A percentile compares a stretch with the other conserved stretches of the same genome.
Evolutionary conservation across 345 rosid species (phyloP).

Genomic region (Limnanthes douglasii): DNA sequence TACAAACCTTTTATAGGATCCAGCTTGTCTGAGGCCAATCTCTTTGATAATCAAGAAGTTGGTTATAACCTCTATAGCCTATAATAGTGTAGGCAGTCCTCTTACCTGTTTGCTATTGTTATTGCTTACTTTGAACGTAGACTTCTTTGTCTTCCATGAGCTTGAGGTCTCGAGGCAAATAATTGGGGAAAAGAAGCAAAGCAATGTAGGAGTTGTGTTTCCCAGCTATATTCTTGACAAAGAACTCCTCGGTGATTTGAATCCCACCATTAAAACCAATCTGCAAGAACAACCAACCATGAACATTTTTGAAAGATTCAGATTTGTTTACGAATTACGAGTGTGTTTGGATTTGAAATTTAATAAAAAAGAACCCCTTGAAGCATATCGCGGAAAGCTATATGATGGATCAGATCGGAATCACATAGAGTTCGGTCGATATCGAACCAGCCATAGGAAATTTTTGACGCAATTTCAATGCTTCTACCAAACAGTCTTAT

Average conservation of each 20-base stretch:
- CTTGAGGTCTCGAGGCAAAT: conserved; percentile 14
- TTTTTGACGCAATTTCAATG: no score
- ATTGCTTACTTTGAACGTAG: not conserved
- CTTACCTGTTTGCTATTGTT: no score
- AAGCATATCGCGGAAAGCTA: conserved; percentile 30
- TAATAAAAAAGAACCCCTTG: conserved; percentile 16
- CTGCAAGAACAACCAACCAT: conserved; percentile 2
- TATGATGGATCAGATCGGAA: conserved; percentile 28
- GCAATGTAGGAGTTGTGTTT: conserved; percentile 18
- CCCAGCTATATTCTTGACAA: conserved; percentile 19
- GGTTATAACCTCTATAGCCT: not conserved
- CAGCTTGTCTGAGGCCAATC: conserved; percentile 23
- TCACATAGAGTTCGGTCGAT: conserved; percentile 38
- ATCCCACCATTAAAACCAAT: conserved; percentile 23
- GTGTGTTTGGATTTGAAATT: no score
- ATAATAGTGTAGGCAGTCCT: not conserved
- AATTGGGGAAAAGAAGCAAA: conserved; percentile 6
- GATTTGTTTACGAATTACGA: not conserved
- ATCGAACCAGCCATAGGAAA: no score
- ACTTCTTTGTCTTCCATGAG: conserved; percentile 23
- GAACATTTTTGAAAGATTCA: not conserved
- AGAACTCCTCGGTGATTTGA: conserved; percentile 22
- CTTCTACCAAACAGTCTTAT: no score
- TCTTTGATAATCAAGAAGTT: not conserved
- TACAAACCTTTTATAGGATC: conserved; percentile 18